Evolutionary conservation across 352 stramenopile species (phyloP), one percentile per base, ranked within the genome.

Genomic region (Pythium coloratum): DNA sequence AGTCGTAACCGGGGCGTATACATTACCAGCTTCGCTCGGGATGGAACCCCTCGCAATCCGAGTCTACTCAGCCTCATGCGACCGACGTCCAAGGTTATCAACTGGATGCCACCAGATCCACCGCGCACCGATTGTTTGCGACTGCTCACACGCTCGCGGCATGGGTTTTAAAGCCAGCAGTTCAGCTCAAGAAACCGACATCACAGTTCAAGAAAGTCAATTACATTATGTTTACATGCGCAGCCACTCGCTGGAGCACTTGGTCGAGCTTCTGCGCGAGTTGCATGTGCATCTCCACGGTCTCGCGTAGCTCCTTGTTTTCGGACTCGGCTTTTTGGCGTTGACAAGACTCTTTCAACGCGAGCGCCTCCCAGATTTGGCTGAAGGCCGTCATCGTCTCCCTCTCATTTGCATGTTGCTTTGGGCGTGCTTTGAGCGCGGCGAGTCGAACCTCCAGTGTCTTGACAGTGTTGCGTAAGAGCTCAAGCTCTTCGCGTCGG

Each of bases 11-110:
- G n/a, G 1, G 61, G 51, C 12, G n/a, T 67, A 16, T 13, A 5
- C 0, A 44, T 61, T 4, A 59, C 61, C 2, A 60, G 61, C 61
- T 56, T 55, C 30, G 61, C 61, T 26, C 54, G 38, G 16, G 61
- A 61, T 20, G 28, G 54, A 0, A 28, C 6, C 1, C 10, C 5
- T 16, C 46, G 46, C 6, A 53, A 53, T 12, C 46, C 46, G 8
- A 53, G 46, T 53, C n/a, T 53, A 4, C 46, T 53, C 1, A 53
- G 18, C n/a, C 16, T 53, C 5, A 13, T 28, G 18, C 3, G 20
- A 24, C 16, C n/a, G 18, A 53, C 46, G 2, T 32, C 7, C n/a
- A 53, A 32, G 46, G n/a, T 5, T 30, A 18, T 53, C n/a, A n/a
- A 30, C n/a, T 53, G 46, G 46, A 14, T 53, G 18, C 46, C 46